Conservation (phyloP, 164 flowering plant genomes). For the Amborella trichopoda region DNA sequence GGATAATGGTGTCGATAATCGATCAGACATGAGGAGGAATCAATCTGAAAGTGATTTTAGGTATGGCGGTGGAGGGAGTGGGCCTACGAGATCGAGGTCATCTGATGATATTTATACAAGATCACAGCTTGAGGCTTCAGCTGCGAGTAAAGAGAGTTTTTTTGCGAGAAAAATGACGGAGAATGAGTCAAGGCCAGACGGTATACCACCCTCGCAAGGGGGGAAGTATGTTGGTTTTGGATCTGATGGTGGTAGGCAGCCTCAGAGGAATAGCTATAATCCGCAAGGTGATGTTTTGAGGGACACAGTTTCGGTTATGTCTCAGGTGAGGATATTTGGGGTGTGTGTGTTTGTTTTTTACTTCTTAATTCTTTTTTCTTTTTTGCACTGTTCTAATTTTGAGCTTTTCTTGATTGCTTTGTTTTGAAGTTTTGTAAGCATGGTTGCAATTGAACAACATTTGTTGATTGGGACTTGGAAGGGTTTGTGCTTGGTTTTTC, state of each 20-base stretch:
- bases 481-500: too few relatives aligned
- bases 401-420: too few relatives aligned
- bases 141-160: conserved; percentile 70
- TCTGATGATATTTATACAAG: conserved; percentile 61
- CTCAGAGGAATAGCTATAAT: conserved; percentile 26
- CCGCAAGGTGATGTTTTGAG: conserved; percentile 51
- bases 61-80: conserved; percentile 15
- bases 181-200: conserved; percentile 75
- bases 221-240: conserved; percentile 98
- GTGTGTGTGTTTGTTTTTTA: background rate
- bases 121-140: conserved; percentile 73
- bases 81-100: conserved; percentile 58
- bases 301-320: conserved; percentile 52
- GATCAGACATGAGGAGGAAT: conserved; percentile 57
- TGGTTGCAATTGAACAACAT: too few relatives aligned
- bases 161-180: conserved; percentile 69
- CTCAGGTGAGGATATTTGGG: conserved; percentile 46
- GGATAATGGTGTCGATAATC: conserved; percentile 46
- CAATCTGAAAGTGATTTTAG: conserved; percentile 63
- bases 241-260: conserved; percentile 22
- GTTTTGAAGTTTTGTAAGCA: too few relatives aligned
- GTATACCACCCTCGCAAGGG: conserved; percentile 85
- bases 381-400: background rate
- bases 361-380: background rate
- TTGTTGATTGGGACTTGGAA: too few relatives aligned